These are phyloP conservation scores for Gossypium gossypioides DNA, from an alignment of 441 rosid genomes.

Conservation along the genomic window DNA sequence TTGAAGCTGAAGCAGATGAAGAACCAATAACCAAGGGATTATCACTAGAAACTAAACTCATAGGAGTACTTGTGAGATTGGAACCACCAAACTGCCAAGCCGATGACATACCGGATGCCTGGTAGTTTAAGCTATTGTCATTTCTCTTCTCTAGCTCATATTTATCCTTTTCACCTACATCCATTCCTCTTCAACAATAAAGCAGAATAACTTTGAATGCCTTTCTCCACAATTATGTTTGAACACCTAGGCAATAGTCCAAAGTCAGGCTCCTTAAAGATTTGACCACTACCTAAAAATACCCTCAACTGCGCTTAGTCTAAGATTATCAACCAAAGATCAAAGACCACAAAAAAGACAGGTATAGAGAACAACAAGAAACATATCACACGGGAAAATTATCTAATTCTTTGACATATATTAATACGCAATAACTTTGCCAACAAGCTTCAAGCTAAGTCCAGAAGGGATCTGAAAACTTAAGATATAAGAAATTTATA, in stretches of 20 bases:
- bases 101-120: constrained; percentile 29
- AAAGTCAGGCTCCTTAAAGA: constrained; percentile 14
- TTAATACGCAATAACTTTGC: constrained; percentile 3
- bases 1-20: constrained; percentile 58
- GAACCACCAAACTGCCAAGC: constrained; percentile 59
- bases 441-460: constrained; percentile 14
- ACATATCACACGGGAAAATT: constrained; percentile 15
- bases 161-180: constrained; percentile 57
- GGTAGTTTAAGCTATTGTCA: constrained; percentile 35
- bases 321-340: constrained; percentile 19
- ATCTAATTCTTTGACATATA: constrained; percentile 1
- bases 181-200: constrained; percentile 40
- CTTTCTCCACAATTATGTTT: constrained; percentile 16
- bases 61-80: constrained; percentile 37
- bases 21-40: constrained; percentile 45
- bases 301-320: constrained; percentile 18
- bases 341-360: constrained; percentile 11
- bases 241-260: constrained; percentile 8
- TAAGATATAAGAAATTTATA: constrained; percentile 16
- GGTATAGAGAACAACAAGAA: constrained; percentile 10
- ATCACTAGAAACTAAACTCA: constrained; percentile 43
- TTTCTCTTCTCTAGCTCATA: constrained; percentile 47
- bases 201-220: constrained; percentile 16
- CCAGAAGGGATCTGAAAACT: constrained; percentile 12
- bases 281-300: constrained; percentile 13